These are phyloP conservation scores for Populus tomentosa DNA, from an alignment of 441 rosid genomes.

Conservation along the genomic window DNA sequence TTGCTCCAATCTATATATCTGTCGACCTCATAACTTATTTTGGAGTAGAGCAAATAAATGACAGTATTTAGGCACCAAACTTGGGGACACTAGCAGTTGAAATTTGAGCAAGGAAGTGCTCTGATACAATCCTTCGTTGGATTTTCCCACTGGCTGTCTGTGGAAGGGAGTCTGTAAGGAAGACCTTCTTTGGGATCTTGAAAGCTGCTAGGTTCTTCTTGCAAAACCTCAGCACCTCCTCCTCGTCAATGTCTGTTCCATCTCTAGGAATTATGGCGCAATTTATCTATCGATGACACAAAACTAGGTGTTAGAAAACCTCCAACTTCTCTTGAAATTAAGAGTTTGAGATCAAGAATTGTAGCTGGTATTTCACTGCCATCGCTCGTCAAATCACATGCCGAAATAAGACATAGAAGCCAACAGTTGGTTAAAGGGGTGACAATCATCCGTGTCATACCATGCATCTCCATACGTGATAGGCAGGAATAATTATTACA, in stretches of 20 bases:
- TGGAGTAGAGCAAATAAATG: neutral
- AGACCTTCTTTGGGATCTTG: conserved; percentile 85
- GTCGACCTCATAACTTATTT: too few relatives aligned
- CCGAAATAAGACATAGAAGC: too few relatives aligned
- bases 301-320: too few relatives aligned
- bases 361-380: too few relatives aligned
- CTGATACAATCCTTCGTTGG: conserved; percentile 69
- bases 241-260: conserved; percentile 48
- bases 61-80: conserved; percentile 40
- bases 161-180: conserved; percentile 60
- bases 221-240: conserved; percentile 53
- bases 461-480: too few relatives aligned
- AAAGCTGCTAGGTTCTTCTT: conserved; percentile 70
- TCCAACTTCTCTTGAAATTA: too few relatives aligned
- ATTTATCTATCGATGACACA: conserved; percentile 43
- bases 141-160: conserved; percentile 84
- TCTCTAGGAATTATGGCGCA: conserved; percentile 77
- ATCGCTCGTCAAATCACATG: neutral
- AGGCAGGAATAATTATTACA: too few relatives aligned
- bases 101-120: conserved; percentile 64
- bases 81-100: conserved; percentile 54
- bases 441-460: too few relatives aligned
- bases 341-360: too few relatives aligned
- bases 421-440: neutral
- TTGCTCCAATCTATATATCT: too few relatives aligned